Evolutionary conservation across 441 rosid genomes (phyloP), one percentile per base, ranked within the genome.

Genomic region (Flueggea neowawraea): DNA sequence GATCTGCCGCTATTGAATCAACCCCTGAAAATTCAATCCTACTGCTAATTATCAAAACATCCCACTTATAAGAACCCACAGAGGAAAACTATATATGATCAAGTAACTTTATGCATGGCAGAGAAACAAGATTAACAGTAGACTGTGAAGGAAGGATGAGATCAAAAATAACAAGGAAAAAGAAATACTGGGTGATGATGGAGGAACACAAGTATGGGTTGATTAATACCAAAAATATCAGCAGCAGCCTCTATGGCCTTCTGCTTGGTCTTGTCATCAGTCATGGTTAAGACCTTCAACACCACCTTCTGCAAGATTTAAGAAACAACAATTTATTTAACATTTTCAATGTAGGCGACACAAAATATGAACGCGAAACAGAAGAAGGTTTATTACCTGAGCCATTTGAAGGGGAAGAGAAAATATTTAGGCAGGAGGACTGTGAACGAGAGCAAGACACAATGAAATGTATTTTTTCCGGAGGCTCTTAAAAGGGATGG

Each of bases 221-320:
- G 6, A 47, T 10, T 4, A 11, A 6, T 47, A 47, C 50, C 50
- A 0, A 47, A 47, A 47, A 47, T 47, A 47, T 47, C 50, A 47
- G 99, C 97, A 55, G 92, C 92, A 57, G 96, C 97, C 81, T 83
- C 96, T 3, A 94, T 84, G 56, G 97, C 96, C 68, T 91, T 91
- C 77, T 89, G 95, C 81, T 89, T 94, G 4, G 97, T 86, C 65
- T 77, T 94, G 1, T 89, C 99, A 63, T 94, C 96, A 6, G 96
- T 91, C 96, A 94, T 94, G 68, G 96, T 91, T 77, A 89, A 60
- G 31, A 95, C 84, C 88, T 86, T 95, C 62, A 94, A 32, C 55
- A 94, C 91, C 76, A 87, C 76, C 79, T 94, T 94, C 95, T 84
- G 85, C 81, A 61, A 13, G 31, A 44, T 3, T 11, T 3, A 17